Evolutionary conservation across 345 rosid species (phyloP).

Genomic region (Turritis glabra): DNA sequence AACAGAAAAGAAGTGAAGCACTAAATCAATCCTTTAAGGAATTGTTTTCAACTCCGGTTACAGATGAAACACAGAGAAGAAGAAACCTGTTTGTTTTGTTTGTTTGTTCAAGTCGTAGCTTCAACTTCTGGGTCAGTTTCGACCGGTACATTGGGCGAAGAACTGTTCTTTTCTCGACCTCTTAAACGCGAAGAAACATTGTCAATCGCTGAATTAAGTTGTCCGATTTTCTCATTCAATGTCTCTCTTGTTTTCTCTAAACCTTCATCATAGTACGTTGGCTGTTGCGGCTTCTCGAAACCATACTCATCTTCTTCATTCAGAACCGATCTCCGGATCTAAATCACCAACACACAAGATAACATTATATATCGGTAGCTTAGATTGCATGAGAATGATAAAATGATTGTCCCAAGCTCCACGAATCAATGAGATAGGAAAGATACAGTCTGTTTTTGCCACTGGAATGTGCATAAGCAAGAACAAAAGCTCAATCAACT

Average conservation of each 20-base stretch:
- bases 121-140: conserved; percentile 72
- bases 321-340: conserved; percentile 80
- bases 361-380: too few species aligned
- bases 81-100: not conserved
- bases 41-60: not conserved
- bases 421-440: not conserved
- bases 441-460: not conserved
- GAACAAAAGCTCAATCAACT: not conserved
- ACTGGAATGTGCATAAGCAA: not conserved
- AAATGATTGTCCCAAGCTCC: not conserved
- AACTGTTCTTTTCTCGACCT: conserved; percentile 56
- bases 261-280: conserved; percentile 84
- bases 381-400: conserved; percentile 3
- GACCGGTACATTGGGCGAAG: conserved; percentile 40
- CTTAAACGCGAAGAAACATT: conserved; percentile 81
- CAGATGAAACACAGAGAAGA: conserved; percentile 9
- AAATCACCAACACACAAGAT: too few species aligned
- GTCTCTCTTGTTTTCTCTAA: conserved; percentile 91
- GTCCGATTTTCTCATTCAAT: conserved; percentile 77
- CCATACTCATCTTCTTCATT: conserved; percentile 88
- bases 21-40: conserved; percentile 1
- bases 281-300: conserved; percentile 66
- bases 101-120: conserved; percentile 48
- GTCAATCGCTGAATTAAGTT: conserved; percentile 91
- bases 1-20: not conserved